Evolutionary conservation across 305 asterid species (phyloP).

Genomic region (Solanum hybrid): DNA sequence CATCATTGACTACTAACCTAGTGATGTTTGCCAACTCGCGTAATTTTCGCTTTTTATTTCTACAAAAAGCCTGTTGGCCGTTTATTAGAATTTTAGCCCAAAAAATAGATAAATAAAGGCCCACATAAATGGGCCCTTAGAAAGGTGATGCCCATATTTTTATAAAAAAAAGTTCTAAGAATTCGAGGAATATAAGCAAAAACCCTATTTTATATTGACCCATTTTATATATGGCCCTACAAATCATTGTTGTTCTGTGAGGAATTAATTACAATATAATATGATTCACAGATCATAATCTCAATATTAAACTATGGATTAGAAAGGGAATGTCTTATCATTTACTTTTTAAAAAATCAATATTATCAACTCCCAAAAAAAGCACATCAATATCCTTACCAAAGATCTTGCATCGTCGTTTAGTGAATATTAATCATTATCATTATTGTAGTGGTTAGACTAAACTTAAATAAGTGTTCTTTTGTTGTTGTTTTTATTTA

Average conservation of each 20-base stretch:
- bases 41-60: neutral
- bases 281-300: neutral
- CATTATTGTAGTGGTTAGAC: neutral
- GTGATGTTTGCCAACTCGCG: too few species aligned
- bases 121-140: neutral
- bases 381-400: neutral
- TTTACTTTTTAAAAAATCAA: neutral
- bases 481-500: neutral
- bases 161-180: neutral
- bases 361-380: neutral
- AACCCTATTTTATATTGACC: neutral
- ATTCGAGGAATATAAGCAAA: neutral
- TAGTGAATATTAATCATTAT: slow-evolving; percentile 1
- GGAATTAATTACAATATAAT: neutral
- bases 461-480: too few species aligned
- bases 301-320: slow-evolving; percentile 2
- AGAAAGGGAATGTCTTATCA: neutral
- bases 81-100: neutral
- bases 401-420: slow-evolving; percentile 1
- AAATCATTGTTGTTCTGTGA: neutral
- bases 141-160: neutral
- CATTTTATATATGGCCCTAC: neutral
- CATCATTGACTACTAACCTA: too few species aligned
- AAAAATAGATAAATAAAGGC: neutral
- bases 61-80: neutral